Base-by-base conservation (phyloP, 2,329 filamentous ascomycete genomes). In the Exophiala aquamarina region DNA sequence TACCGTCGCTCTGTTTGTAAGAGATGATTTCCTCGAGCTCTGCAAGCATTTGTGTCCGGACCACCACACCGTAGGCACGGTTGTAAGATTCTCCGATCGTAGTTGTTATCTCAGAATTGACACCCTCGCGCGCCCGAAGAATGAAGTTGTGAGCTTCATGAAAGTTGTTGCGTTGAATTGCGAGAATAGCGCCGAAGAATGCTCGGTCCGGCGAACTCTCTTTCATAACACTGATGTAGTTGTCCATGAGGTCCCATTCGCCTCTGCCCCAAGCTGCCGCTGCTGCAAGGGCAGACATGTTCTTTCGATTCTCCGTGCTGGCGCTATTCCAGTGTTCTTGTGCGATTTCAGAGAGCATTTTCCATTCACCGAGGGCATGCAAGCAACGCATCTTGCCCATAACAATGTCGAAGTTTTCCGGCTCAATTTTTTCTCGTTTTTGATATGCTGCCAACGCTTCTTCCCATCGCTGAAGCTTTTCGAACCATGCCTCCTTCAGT, bases 371-470 rank as follows among this genome's bases (percentile, higher is more conserved):
- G 28, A 99, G 77, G 7, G 93, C 94, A 65, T 99, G 93, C 55
- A 97, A 73, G 76, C 93, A 99, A 38, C 93, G 84, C 93, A 99
- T 98, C 71, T 98, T 98, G 57, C 93, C 93, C 91, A 98, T 97
- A 26, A 95, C 90, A 44, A 98, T 89, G 50, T 97, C 93, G 51
- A 98, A 89, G 0, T 89, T 90, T 52, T 84, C 81, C 21, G 81
- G 80, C 21, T 89, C 76, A 56, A 89, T 84, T 41, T 74, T 70
- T 61, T 96, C 92, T 35, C 92, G 86, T 63, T 89, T 85, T 60
- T 93, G 88, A 63, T 97, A 97, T 38, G 93, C 94, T 36, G 85
- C 83, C 46, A 99, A 75, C 2, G 93, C 93, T 68, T 98, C 94
- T 57, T 98, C 94, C 94, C 94, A 99, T 49, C 93, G 84, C 66